Evolutionary conservation across 768 basidiomycete species (phyloP).

Genomic region (Clitopilus hobsonii): DNA sequence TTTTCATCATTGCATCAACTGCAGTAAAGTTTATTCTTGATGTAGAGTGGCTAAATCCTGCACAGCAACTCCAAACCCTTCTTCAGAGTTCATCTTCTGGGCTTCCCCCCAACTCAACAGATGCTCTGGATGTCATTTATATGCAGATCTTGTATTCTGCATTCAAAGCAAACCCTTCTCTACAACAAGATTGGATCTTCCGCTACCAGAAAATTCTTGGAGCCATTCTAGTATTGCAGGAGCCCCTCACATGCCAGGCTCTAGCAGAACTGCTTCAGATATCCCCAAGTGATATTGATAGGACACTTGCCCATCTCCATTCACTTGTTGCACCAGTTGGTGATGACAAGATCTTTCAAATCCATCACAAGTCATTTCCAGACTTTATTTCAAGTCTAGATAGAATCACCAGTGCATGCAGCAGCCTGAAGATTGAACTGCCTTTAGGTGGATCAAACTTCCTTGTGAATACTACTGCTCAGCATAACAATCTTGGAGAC

Average conservation of each 20-base stretch:
- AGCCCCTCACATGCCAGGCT: neutral
- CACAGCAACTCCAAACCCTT: no score
- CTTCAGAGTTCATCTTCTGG: no score
- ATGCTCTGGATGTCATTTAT: no score
- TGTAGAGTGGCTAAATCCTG: no score
- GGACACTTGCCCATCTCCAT: neutral
- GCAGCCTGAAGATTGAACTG: neutral
- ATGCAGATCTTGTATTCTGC: no score
- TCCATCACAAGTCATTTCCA: neutral
- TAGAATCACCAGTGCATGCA: neutral
- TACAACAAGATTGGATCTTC: neutral
- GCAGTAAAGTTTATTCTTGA: no score
- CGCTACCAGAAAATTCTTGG: neutral
- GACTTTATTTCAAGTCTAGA: neutral
- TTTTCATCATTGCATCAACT: no score
- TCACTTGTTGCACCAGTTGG: neutral
- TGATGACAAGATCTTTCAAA: neutral
- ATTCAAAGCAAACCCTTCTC: no score
- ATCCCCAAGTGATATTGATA: neutral
- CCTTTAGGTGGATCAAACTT: neutral
- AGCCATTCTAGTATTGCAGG: no score
- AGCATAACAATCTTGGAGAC: neutral
- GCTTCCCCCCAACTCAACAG: no score
- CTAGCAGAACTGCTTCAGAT: neutral
- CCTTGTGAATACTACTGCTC: neutral